phyloP scores from a whole-genome alignment of 495 filamentous ascomycete species.

The Tuber brumale region DNA sequence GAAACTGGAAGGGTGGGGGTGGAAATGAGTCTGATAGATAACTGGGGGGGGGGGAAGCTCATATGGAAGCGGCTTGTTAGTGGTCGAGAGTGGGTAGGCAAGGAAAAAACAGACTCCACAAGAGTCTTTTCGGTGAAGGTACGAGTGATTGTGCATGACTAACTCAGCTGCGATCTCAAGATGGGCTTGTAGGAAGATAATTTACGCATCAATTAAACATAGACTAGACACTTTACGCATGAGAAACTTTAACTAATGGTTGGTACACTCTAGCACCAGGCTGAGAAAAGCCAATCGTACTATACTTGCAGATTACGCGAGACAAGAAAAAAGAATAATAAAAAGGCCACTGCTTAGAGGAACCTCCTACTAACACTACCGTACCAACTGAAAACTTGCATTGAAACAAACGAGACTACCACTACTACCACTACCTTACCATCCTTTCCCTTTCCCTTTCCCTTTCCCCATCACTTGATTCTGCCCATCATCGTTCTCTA shows the following conservation, averaged over 20 bases:
- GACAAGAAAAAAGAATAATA: not conserved
- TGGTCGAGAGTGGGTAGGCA: no score
- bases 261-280: not conserved
- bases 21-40: no score
- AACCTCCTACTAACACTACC: not conserved
- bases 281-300: not conserved
- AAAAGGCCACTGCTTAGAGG: not conserved
- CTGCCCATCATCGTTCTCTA: slow-evolving; percentile 8
- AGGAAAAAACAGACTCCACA: no score
- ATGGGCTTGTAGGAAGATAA: not conserved
- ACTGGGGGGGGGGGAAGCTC: no score
- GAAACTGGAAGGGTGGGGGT: no score
- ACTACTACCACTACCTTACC: not conserved
- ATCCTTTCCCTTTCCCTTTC: slow-evolving; percentile 24
- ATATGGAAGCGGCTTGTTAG: no score
- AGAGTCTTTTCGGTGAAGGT: not conserved
- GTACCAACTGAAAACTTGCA: not conserved
- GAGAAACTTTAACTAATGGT: not conserved
- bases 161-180: not conserved
- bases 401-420: not conserved
- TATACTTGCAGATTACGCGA: not conserved
- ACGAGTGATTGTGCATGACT: not conserved
- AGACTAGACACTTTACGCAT: not conserved
- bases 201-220: not conserved
- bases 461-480: slow-evolving; percentile 22